Evolutionary conservation across 2,329 filamentous ascomycete genomes (phyloP), one percentile per base, ranked within the genome.

Genomic region (Alternaria consortialis): DNA sequence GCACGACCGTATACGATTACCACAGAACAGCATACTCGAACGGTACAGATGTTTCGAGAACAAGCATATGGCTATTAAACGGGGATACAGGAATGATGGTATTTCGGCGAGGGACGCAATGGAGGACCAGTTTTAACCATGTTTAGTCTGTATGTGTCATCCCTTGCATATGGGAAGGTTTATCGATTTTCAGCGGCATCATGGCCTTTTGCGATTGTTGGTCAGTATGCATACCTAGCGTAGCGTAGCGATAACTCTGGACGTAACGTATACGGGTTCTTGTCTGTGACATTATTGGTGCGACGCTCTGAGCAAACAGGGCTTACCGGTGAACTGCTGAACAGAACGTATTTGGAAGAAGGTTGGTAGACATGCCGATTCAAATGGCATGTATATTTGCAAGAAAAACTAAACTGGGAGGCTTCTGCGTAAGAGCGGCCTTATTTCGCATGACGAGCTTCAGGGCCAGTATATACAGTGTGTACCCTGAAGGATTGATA

Each of bases 111-210:
- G 20, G 11, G 36, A 34, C 42, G 46, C 27, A 15, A 36, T 25
- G 17, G 32, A 39, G 11, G 17, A 46, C 8, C 9, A n/a, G 34
- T 43, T 9, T 23, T 46, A 53, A 34, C 27, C 23, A 57, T 57
- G 34, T 60, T 52, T 60, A 53, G 40, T 47, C 47, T 40, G 6
- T 42, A 60, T 52, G 53, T 57, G 34, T 46, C 27, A 40, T 47
- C 31, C 40, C 44, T 60, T 60, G 58, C 29, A 60, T 60, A 53
- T 42, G 58, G 36, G 32, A 52, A 20, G 47, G 40, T 47, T 37
- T 36, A 34, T 44, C n/a, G 46, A 52, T 43, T 40, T 39, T 17
- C 31, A 37, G 46, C 46, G 46, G 32, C 46, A 50, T 36, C 32
- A 50, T 50, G 46, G 20, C 32, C 36, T 32, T 31, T 42, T 48